These are phyloP conservation scores for Claviceps africana DNA, from an alignment of 2,329 filamentous ascomycete species.

Conservation along the genomic window DNA sequence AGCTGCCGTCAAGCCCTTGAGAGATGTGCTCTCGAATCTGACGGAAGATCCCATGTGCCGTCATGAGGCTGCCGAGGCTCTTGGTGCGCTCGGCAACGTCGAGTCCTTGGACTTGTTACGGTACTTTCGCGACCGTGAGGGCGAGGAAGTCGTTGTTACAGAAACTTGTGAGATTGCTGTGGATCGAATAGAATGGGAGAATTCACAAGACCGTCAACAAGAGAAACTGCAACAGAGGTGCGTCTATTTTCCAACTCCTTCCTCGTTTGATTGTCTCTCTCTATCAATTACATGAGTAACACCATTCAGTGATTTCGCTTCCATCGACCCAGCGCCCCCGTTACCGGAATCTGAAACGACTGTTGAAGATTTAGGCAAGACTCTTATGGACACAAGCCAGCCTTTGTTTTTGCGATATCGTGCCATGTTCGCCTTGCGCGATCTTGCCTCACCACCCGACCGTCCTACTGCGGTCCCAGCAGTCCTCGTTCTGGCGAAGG, in stretches of 20 bases:
- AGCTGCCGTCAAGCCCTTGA: conserved; percentile 59
- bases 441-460: conserved; percentile 85
- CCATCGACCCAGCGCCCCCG: conserved; percentile 87
- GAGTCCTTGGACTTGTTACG: conserved; percentile 61
- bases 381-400: conserved; percentile 61
- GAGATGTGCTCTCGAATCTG: conserved; percentile 59
- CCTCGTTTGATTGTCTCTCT: background rate
- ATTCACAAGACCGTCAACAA: conserved; percentile 52
- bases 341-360: conserved; percentile 56
- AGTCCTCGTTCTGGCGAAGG: conserved; percentile 70
- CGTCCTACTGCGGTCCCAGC: conserved; percentile 82
- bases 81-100: conserved; percentile 70
- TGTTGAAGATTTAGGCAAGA: conserved; percentile 61
- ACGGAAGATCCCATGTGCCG: conserved; percentile 89
- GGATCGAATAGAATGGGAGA: conserved; percentile 87
- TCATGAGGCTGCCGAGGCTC: conserved; percentile 89
- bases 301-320: conserved; percentile 67
- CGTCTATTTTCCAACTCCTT: conserved; percentile 9
- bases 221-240: conserved; percentile 78
- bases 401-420: conserved; percentile 88
- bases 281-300: background rate
- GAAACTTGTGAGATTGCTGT: conserved; percentile 97
- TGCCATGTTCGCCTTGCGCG: conserved; percentile 94
- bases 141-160: conserved; percentile 67
- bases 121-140: conserved; percentile 57